These are phyloP conservation scores for Uncinocarpus reesii DNA, from an alignment of 2,329 filamentous ascomycete species.

Conservation along the genomic window DNA sequence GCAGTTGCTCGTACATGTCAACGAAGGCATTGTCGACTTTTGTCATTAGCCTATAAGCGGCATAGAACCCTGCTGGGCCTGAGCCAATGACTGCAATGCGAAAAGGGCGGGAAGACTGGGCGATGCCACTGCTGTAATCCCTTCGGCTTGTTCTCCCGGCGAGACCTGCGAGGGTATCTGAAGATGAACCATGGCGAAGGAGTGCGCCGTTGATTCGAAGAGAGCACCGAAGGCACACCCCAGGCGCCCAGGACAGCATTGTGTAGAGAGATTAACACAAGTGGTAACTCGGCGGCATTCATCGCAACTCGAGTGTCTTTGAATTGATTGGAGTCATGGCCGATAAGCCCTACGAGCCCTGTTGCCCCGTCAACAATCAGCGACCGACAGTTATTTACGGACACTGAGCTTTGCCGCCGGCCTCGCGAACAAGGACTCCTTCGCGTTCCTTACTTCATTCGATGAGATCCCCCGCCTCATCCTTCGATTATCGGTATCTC, in stretches of 20 bases:
- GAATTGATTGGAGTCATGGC: conserved; percentile 10
- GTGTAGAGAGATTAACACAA: conserved; percentile 14
- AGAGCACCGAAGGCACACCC: conserved; percentile 15
- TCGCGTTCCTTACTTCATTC: background rate
- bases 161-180: background rate
- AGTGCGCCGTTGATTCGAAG: background rate
- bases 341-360: conserved; percentile 11
- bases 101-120: conserved; percentile 43
- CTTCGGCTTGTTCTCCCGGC: background rate
- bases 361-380: conserved; percentile 28
- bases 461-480: background rate
- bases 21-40: conserved; percentile 61
- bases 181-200: background rate
- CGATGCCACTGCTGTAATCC: conserved; percentile 14
- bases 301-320: conserved; percentile 12
- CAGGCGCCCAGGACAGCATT: conserved; percentile 10
- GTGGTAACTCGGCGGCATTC: background rate
- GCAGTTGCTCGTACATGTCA: conserved; percentile 94
- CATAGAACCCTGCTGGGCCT: conserved; percentile 92
- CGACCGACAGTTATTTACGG: conserved; percentile 16
- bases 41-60: conserved; percentile 72
- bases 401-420: conserved; percentile 11
- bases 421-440: background rate
- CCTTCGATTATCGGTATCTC: conserved; percentile 24
- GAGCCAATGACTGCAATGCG: conserved; percentile 85